Conservation (phyloP, 73 alveolate genomes). For the Paramecium bursaria region DNA sequence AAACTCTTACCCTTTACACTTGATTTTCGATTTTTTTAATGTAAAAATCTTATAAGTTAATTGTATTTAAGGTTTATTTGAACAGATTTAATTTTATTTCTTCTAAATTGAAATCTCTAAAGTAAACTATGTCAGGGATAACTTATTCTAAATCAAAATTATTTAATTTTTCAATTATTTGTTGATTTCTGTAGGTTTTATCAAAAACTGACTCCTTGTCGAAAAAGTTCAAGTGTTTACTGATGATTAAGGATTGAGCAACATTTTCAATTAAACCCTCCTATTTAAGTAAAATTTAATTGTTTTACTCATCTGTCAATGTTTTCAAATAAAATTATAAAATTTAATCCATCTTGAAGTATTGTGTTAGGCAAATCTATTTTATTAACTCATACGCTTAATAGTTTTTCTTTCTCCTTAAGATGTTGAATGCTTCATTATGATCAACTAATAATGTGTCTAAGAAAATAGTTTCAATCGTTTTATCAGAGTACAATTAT, state of each 20-base stretch:
- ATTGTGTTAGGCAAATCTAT: neutral
- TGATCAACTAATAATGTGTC: constrained; percentile 13
- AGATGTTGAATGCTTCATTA: constrained; percentile 1
- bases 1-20: too few relatives aligned
- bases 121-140: constrained; percentile 22
- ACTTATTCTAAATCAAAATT: constrained; percentile 10
- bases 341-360: neutral
- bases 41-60: too few relatives aligned
- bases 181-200: neutral
- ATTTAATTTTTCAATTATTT: constrained; percentile 7
- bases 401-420: neutral
- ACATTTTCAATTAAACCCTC: neutral
- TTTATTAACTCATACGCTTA: neutral
- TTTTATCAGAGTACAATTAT: neutral
- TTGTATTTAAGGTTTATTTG: too few relatives aligned
- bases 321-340: neutral
- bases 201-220: constrained; percentile 4
- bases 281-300: neutral
- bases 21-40: too few relatives aligned
- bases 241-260: constrained; percentile 17
- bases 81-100: constrained; percentile 11
- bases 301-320: neutral
- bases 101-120: constrained; percentile 11
- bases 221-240: neutral
- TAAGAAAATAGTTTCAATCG: neutral